Base-by-base conservation (phyloP, 139 green algal genomes). In the Medakamo hakoo region DNA sequence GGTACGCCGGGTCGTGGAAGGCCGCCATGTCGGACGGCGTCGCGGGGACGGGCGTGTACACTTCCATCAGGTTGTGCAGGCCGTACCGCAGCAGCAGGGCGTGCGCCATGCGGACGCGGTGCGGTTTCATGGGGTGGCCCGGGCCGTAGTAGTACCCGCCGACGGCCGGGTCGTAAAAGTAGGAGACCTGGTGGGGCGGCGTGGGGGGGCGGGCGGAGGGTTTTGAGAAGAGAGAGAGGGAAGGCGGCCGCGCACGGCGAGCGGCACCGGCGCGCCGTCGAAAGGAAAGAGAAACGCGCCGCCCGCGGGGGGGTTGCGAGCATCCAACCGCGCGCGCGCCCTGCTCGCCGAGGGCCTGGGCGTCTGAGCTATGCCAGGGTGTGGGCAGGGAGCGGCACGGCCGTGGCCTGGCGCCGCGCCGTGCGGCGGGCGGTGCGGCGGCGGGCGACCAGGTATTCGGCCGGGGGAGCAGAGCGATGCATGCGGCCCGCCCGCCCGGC, bases 111-210 rank as follows among this genome's bases (percentile, higher is more conserved):
- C 82, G 76, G 23, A 98, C 86, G 21, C 91, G 78, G 73, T 98
- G 91, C 0, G 91, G 91, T 76, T 95, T 95, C 87, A 95, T 95
- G 22, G 84, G 84, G 71, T 93, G 82, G 0, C 79, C 79, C 25
- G 85, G 82, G 24, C 91, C 89, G 67, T 97, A 98, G 63, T 97
- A 97, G 59, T 86, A 96, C 64, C 91, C 85, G 1, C 91, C 91
- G 18, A 98, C 77, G 0, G 96, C 88, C 0, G 82, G 70, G 64
- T 97, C 90, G 69, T 97, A 97, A 67, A 94, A 97, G 68, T 97
- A 97, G 0, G 82, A 75, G 1, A 94, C 84, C 80, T 86, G 70
- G 3, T 4, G 18, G 9, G 40, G 40, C 9, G 40, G 40, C 9
- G 40, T 9, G 40, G 40, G 40, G 16, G 40, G 40, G 16, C 9